Evolutionary conservation across 129 eudicot species (phyloP), one percentile per base, ranked within the genome.

Genomic region (Arctium minus): DNA sequence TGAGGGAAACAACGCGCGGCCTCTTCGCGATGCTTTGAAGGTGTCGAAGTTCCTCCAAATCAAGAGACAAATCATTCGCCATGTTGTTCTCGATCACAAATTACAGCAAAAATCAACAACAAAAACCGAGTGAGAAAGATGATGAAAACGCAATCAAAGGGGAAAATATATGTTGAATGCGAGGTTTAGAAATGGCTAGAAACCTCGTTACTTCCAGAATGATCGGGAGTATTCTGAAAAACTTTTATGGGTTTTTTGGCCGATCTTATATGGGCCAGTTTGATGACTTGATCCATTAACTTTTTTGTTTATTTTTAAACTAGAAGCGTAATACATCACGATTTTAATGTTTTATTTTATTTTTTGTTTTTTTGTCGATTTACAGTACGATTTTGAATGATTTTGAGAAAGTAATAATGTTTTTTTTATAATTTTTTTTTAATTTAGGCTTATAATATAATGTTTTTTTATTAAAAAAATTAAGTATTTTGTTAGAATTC

Each of bases 21-120:
- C 99, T 80, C 74, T 95, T 95, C 4, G 97, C 93, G 33, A 93
- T 84, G 92, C 79, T 78, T 76, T 85, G 97, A 72, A 95, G 91
- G 11, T 86, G 91, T 33, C 89, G 88, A 50, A 95, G 91, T 82
- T 95, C 99, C 67, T 87, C 97, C 81, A 95, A 83, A 86, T 95
- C 99, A 42, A 90, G 88, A 60, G 91, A 85, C 4, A 84, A 72
- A 40, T 95, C 97, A 39, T 93, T 88, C 74, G 91, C 98, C 97
- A 92, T 95, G n/a, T n/a, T 39, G 22, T 37, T 39, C 1, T 40
- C 32, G 69, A 82, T 44, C 40, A 39, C 8, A 5, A 30, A 27
- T 81, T 38, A 15, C 30, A 56, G 42, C 53, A 72, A 72, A 22
- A 60, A 60, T 77, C 35, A 30, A 22, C 33, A 70, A 65, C 6